Evolutionary conservation across 805 yeast species (phyloP).

Genomic region (Ogataea degrootiae): DNA sequence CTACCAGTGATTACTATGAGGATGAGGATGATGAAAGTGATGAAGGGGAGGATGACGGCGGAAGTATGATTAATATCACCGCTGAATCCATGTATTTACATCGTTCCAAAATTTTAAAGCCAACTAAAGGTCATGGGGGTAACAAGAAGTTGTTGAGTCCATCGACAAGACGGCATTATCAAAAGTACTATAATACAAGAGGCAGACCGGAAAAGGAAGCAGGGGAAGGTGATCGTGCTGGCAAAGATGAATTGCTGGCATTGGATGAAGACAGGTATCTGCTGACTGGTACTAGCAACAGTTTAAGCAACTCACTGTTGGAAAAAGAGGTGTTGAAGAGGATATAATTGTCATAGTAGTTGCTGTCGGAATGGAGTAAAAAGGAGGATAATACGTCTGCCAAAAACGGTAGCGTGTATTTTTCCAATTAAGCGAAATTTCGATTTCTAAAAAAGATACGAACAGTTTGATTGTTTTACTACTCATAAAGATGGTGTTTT

Average conservation of each 20-base stretch:
- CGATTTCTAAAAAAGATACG: no score
- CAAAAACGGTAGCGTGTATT: not conserved
- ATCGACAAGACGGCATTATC: not conserved
- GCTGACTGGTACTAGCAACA: conserved; percentile 18
- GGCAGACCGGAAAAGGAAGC: not conserved
- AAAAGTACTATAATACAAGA: not conserved
- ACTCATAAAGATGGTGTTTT: no score
- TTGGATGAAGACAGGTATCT: conserved; percentile 10
- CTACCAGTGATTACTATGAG: not conserved
- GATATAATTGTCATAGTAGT: conserved; percentile 3
- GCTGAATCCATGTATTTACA: conserved; percentile 24
- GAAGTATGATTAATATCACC: conserved; percentile 19
- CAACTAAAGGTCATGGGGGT: not conserved
- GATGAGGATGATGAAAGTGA: not conserved
- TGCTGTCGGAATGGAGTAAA: not conserved
- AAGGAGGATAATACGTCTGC: not conserved
- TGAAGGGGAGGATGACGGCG: not conserved
- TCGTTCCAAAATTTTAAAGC: conserved; percentile 12
- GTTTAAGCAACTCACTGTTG: conserved; percentile 23
- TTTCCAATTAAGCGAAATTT: no score
- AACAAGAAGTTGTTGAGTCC: not conserved
- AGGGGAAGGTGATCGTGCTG: not conserved
- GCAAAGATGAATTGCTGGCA: not conserved
- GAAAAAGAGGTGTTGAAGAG: conserved; percentile 25
- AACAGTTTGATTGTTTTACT: no score